phyloP scores from a whole-genome alignment of 2,329 filamentous ascomycete genomes.

The Cladosporium sp. region DNA sequence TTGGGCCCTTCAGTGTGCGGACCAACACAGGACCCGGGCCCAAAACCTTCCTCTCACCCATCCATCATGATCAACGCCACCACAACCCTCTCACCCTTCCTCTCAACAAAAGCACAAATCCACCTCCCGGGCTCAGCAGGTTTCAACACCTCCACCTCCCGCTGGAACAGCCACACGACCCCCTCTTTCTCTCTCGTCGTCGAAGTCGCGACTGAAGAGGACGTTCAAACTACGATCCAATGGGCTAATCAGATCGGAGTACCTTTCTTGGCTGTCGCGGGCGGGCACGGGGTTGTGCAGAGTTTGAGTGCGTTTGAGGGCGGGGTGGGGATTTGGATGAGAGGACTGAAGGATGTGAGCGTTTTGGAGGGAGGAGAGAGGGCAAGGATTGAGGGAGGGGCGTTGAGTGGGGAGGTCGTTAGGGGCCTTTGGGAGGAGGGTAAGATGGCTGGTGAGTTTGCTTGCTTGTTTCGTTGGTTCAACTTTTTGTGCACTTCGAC shows the following conservation, averaged over 20 bases:
- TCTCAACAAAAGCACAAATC: background rate
- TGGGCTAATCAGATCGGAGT: background rate
- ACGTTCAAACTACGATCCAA: conserved; percentile 7
- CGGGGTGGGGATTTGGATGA: conserved; percentile 17
- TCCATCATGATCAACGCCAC: background rate
- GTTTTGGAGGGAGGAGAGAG: conserved; percentile 10
- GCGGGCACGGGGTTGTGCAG: conserved; percentile 13
- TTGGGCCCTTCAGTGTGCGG: too few species aligned
- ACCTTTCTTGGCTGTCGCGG: conserved; percentile 17
- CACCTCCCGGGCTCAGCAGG: background rate
- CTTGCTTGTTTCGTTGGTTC: too few species aligned
- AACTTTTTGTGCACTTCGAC: too few species aligned
- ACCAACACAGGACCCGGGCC: too few species aligned
- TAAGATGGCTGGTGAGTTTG: conserved; percentile 13
- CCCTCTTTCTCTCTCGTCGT: conserved; percentile 13
- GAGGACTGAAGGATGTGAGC: conserved; percentile 5
- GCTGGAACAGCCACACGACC: background rate
- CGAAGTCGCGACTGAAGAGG: conserved; percentile 10
- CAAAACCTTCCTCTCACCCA: background rate
- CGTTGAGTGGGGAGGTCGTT: conserved; percentile 12
- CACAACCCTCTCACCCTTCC: too few species aligned
- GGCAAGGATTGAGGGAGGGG: conserved; percentile 15
- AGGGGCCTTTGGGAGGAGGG: conserved; percentile 10
- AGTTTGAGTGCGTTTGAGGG: conserved; percentile 9
- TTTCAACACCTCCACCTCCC: background rate